Conservation (phyloP, 2,329 filamentous ascomycete genomes). For the Neurospora crassa region DNA sequence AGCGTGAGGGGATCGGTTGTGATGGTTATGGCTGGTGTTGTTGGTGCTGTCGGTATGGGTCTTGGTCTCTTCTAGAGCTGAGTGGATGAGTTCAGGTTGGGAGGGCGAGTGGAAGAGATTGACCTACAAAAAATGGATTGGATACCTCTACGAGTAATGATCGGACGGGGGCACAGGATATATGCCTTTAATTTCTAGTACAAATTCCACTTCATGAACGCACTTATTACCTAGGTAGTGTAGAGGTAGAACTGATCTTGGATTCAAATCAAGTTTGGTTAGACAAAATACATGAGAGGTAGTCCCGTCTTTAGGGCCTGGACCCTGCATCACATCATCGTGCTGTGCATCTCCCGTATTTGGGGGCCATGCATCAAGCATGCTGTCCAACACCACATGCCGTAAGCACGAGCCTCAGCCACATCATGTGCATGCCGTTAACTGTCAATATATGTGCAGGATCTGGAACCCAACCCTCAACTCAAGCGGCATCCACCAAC, state of each 20-base stretch:
- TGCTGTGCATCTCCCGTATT: background rate
- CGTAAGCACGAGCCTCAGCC: background rate
- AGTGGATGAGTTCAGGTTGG: background rate
- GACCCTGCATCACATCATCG: background rate
- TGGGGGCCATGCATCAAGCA: background rate
- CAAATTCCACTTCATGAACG: background rate
- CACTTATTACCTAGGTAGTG: background rate
- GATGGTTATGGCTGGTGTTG: background rate
- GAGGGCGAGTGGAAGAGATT: background rate
- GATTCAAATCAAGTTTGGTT: background rate
- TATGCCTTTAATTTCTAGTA: background rate
- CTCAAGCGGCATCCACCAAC: constrained; percentile 15
- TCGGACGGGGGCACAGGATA: background rate
- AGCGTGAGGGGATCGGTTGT: background rate
- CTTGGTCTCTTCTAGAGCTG: background rate
- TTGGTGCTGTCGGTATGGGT: background rate
- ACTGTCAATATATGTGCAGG: background rate
- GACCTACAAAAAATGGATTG: background rate
- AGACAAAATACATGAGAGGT: background rate
- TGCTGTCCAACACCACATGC: background rate
- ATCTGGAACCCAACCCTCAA: background rate
- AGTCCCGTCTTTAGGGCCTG: background rate
- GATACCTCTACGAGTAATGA: background rate
- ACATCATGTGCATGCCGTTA: background rate
- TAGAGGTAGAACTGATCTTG: background rate